Conservation (phyloP, 1,284 basidiomycete genomes). For the Cryptococcus sp. region DNA sequence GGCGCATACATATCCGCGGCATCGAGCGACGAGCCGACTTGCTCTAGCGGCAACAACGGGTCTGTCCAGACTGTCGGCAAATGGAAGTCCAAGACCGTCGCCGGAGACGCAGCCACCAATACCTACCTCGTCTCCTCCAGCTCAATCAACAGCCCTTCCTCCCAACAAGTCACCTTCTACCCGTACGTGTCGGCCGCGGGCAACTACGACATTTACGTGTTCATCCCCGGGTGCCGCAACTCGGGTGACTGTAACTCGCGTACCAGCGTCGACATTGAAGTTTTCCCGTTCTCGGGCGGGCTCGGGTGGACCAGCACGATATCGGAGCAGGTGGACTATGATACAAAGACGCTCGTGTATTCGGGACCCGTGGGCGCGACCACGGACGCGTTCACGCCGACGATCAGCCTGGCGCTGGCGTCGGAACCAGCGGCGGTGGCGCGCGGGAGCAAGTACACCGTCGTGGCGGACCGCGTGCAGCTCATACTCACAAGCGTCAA, state of each 20-base stretch:
- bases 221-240: conserved; percentile 79
- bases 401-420: conserved; percentile 67
- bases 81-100: conserved; percentile 64
- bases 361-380: conserved; percentile 74
- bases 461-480: conserved; percentile 78
- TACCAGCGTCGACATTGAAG: conserved; percentile 76
- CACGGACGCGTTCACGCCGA: conserved; percentile 65
- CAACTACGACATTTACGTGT: conserved; percentile 75
- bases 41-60: conserved; percentile 68
- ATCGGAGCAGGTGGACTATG: conserved; percentile 68
- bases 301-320: conserved; percentile 65
- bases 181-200: conserved; percentile 87
- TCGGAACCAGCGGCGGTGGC: conserved; percentile 61
- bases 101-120: conserved; percentile 69
- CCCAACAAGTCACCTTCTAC: conserved; percentile 79
- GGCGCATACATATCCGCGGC: conserved; percentile 65
- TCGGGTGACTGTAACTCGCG: conserved; percentile 76
- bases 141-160: conserved; percentile 57
- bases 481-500: conserved; percentile 58
- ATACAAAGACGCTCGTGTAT: conserved; percentile 67
- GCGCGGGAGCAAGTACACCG: conserved; percentile 63
- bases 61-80: conserved; percentile 60
- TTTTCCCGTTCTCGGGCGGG: conserved; percentile 70
- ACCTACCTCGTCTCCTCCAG: conserved; percentile 69
- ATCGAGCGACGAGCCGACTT: conserved; percentile 67